Evolutionary conservation across 768 basidiomycete genomes (phyloP).

Genomic region (Exsudoporus frostii): DNA sequence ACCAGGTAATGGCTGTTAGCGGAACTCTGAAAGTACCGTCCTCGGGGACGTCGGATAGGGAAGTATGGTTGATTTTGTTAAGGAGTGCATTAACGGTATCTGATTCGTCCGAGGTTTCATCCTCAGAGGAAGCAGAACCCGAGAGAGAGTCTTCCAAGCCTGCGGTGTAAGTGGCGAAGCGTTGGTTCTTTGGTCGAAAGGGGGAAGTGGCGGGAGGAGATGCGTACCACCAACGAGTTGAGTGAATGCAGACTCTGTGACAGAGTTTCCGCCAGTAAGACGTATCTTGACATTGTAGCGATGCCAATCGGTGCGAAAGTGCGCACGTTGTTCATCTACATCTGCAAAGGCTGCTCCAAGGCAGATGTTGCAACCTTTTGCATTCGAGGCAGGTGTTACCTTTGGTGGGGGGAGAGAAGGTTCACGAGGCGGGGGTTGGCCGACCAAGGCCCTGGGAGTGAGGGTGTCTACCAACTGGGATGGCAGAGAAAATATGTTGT

Average conservation of each 20-base stretch:
- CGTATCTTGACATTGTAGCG: conserved; percentile 92
- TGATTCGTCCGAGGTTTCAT: conserved; percentile 55
- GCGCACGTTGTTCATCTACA: conserved; percentile 77
- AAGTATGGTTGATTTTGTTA: conserved; percentile 49
- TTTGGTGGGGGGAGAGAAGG: conserved; percentile 32
- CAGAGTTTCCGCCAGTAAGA: conserved; percentile 56
- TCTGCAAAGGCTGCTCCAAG: conserved; percentile 64
- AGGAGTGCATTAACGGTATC: conserved; percentile 67
- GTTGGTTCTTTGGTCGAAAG: not conserved
- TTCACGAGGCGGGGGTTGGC: conserved; percentile 31
- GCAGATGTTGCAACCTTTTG: conserved; percentile 70
- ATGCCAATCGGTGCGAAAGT: conserved; percentile 97
- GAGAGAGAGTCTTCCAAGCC: conserved; percentile 86
- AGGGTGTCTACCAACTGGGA: conserved; percentile 64
- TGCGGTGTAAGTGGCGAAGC: conserved; percentile 23
- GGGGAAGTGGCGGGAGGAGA: not conserved
- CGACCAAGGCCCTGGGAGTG: conserved; percentile 60
- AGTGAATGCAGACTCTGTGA: conserved; percentile 69
- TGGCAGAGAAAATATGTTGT: conserved; percentile 74
- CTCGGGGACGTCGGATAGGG: conserved; percentile 48
- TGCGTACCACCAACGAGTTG: conserved; percentile 76
- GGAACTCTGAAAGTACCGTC: conserved; percentile 37
- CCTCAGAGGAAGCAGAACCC: conserved; percentile 78
- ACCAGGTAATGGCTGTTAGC: conserved; percentile 82
- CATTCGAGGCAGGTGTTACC: conserved; percentile 29